Base-by-base conservation (phyloP, 768 basidiomycete species). In the Pulveroboletus sp. region DNA sequence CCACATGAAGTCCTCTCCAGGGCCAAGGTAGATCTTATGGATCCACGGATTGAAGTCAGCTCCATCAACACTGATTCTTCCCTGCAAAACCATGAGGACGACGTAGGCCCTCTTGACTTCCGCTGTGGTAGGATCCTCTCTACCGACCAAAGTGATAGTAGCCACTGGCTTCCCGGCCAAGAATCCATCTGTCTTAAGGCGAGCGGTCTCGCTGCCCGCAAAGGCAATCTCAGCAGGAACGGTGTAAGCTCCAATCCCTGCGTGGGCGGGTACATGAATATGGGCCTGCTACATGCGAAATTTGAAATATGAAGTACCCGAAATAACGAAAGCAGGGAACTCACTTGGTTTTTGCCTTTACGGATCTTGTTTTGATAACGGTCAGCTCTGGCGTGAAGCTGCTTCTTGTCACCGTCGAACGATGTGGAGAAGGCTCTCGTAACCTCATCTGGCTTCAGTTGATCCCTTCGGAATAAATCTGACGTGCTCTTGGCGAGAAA, bases 61-160 rank as follows among this genome's bases (percentile, higher is more conserved):
- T 31, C 60, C 63, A 52, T 57, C 56, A 41, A 67, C 23, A 27
- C 55, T 49, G 8, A 59, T 45, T 5, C 25, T 40, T 5, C 71
- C 71, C 44, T 76, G 75, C 14, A 77, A 60, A 24, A 64, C 52
- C 39, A 55, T 48, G 2, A 75, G 62, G 9, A 75, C 52, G 13
- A 62, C 36, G 10, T 55, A 41, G 5, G 58, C 51, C 21, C 68
- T 74, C 39, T 74, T 69, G 5, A 65, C 64, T 51, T 87, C 85
- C 23, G 87, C 84, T 19, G 56, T 61, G 4, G 87, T 89, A 1
- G 77, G 78, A 33, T 69, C 75, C 34, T 77, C 82, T 29, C 72
- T 74, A 0, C 84, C 85, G 52, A 73, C 70, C 9, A 83, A 72
- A 20, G 66, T 75, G 20, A 87, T 69, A 7, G 61, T 62, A 0